phyloP scores from a whole-genome alignment of 805 yeast genomes.

The Candida endomychidarum region DNA sequence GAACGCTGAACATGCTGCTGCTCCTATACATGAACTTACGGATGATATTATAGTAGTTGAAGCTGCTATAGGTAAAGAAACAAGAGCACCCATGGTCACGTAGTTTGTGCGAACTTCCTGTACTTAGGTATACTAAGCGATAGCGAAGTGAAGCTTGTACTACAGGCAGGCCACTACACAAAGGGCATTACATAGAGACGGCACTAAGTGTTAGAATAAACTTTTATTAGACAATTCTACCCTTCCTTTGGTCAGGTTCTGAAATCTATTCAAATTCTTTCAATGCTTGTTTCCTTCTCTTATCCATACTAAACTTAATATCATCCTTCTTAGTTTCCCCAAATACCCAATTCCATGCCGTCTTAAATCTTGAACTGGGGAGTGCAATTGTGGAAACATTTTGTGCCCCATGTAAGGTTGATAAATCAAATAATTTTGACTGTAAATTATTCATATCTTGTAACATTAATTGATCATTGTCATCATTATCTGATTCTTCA shows the following conservation, averaged over 20 bases:
- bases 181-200: too few relatives aligned
- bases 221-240: background rate
- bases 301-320: constrained; percentile 34
- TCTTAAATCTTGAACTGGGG: constrained; percentile 23
- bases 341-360: constrained; percentile 26
- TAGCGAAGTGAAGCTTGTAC: too few relatives aligned
- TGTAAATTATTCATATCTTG: constrained; percentile 35
- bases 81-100: constrained; percentile 56
- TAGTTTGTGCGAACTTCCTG: background rate
- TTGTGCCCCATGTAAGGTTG: constrained; percentile 42
- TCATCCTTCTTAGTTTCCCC: constrained; percentile 12
- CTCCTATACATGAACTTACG: constrained; percentile 75
- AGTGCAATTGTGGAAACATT: constrained; percentile 32
- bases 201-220: too few relatives aligned
- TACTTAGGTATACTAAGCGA: too few relatives aligned
- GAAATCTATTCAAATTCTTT: constrained; percentile 40
- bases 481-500: constrained; percentile 22
- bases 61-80: constrained; percentile 72
- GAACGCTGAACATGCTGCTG: constrained; percentile 70
- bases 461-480: constrained; percentile 20
- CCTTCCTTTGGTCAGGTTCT: too few relatives aligned
- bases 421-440: constrained; percentile 38
- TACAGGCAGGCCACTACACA: too few relatives aligned
- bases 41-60: constrained; percentile 35
- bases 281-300: constrained; percentile 41